Percentiles rank a stretch among this genome's conserved stretches.
These are phyloP conservation scores for Pythium grandisporangium DNA, from an alignment of 352 stramenopile species.

Conservation along the genomic window DNA sequence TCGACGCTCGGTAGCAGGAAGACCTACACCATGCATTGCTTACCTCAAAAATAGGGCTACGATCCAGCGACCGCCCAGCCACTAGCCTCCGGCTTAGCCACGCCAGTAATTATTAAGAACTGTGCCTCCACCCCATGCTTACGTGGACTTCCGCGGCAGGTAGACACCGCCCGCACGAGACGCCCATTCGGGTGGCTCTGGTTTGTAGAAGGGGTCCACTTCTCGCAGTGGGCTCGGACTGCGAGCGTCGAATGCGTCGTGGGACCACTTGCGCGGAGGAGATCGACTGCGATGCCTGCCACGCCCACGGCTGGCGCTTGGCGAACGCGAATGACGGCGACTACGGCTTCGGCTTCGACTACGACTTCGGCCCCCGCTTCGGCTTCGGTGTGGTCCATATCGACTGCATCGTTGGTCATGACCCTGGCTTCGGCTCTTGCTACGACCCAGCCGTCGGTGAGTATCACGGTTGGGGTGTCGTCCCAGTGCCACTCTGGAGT, in stretches of 20 bases:
- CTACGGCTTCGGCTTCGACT: conserved; percentile 6
- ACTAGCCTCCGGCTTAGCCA: too few relatives aligned
- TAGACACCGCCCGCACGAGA: conserved; percentile 77
- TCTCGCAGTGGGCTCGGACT: conserved; percentile 63
- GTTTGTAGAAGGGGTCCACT: conserved; percentile 52
- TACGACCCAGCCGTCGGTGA: too few relatives aligned
- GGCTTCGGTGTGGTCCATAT: conserved; percentile 5
- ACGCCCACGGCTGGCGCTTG: conserved; percentile 9
- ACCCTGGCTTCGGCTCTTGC: neutral
- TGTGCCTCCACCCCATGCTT: too few relatives aligned
- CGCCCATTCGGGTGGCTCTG: conserved; percentile 60
- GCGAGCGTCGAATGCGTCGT: conserved; percentile 60
- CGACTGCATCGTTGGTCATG: too few relatives aligned
- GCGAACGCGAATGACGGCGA: conserved; percentile 11
- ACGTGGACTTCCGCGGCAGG: conserved; percentile 45
- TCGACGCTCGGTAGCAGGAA: neutral
- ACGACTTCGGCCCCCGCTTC: conserved; percentile 3
- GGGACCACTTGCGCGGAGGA: conserved; percentile 42
- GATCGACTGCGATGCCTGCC: conserved; percentile 12
- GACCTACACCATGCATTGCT: too few relatives aligned
- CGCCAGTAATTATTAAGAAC: too few relatives aligned
- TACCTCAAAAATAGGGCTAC: conserved; percentile 3
- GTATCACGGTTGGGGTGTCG: too few relatives aligned
- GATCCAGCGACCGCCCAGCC: neutral
- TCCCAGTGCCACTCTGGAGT: too few relatives aligned